Conservation (phyloP, 257 asterid species). For the Voacanga thouarsii region DNA sequence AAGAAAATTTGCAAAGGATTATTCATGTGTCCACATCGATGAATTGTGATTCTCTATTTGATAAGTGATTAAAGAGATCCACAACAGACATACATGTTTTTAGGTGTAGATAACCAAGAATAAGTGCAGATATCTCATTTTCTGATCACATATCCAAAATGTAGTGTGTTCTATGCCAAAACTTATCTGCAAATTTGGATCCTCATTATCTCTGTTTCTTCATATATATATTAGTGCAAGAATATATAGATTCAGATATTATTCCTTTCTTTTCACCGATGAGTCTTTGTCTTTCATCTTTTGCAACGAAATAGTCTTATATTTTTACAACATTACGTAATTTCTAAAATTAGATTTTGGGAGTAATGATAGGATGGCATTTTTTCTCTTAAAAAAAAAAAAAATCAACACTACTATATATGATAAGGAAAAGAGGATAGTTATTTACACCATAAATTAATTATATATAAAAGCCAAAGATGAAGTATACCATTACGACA, state of each 20-base stretch:
- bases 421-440: too few species aligned
- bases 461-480: too few species aligned
- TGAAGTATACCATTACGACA: too few species aligned
- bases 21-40: not conserved
- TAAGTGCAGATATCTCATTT: not conserved
- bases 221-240: not conserved
- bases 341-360: too few species aligned
- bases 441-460: too few species aligned
- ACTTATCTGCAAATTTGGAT: constrained; percentile 1
- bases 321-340: too few species aligned
- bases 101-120: not conserved
- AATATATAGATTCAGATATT: constrained; percentile 6
- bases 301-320: not conserved
- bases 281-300: not conserved
- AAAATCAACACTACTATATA: too few species aligned
- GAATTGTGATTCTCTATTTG: not conserved
- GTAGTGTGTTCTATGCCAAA: not conserved
- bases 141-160: not conserved
- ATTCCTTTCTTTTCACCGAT: not conserved
- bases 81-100: not conserved
- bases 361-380: too few species aligned
- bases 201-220: not conserved
- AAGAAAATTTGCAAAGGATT: too few species aligned
- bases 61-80: not conserved
- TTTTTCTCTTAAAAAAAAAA: too few species aligned